Conservation (phyloP, 2,329 filamentous ascomycete species). For the Cadophora sp. region DNA sequence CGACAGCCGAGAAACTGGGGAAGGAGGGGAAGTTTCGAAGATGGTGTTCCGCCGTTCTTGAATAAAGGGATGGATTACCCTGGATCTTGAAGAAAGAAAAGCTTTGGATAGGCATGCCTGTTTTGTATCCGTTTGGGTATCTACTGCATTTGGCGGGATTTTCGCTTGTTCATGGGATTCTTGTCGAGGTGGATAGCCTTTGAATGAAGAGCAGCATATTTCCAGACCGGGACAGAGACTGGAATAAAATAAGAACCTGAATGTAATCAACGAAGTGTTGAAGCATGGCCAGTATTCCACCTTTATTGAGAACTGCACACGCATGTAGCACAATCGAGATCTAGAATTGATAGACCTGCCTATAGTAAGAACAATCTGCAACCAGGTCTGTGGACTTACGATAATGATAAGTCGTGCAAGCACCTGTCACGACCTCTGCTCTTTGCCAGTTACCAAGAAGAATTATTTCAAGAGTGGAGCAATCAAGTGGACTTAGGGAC, state of each 20-base stretch:
- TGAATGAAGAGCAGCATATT: background rate
- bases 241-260: background rate
- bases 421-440: too few relatives aligned
- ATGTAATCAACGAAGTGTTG: too few relatives aligned
- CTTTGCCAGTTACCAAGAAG: too few relatives aligned
- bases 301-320: too few relatives aligned
- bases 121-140: background rate
- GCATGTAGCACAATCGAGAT: too few relatives aligned
- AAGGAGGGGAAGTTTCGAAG: conserved; percentile 69
- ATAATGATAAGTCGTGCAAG: too few relatives aligned
- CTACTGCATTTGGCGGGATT: background rate
- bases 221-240: background rate
- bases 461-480: too few relatives aligned
- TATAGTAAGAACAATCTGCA: too few relatives aligned
- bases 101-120: background rate
- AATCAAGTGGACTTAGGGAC: too few relatives aligned
- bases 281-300: too few relatives aligned
- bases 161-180: background rate
- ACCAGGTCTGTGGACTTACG: too few relatives aligned
- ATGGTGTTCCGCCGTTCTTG: conserved; percentile 24
- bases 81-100: conserved; percentile 4
- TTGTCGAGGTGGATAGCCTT: background rate
- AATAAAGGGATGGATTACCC: conserved; percentile 21
- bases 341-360: too few relatives aligned
- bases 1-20: conserved; percentile 92